These are phyloP conservation scores for Talaromyces piceae DNA, from an alignment of 2,329 filamentous ascomycete species.

Conservation along the genomic window DNA sequence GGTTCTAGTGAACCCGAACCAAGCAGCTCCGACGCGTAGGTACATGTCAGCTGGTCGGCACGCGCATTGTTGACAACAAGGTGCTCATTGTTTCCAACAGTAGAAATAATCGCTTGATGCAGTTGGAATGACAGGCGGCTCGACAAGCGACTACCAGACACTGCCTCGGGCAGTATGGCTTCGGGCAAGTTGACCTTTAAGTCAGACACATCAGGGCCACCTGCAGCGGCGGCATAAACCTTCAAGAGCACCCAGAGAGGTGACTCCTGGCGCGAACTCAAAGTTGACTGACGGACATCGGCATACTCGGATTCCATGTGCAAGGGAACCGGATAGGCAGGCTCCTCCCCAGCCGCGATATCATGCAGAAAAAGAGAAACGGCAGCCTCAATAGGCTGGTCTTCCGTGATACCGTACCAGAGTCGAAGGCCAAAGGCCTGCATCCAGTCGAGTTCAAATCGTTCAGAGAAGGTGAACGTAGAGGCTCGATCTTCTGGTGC, in stretches of 20 bases:
- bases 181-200: constrained; percentile 51
- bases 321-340: constrained; percentile 62
- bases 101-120: constrained; percentile 54
- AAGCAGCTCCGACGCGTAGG: constrained; percentile 47
- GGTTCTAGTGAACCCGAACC: constrained; percentile 60
- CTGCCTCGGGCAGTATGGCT: constrained; percentile 67
- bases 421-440: constrained; percentile 85
- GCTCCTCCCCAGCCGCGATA: constrained; percentile 61
- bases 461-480: constrained; percentile 73
- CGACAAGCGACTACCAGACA: constrained; percentile 66
- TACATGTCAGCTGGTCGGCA: constrained; percentile 58
- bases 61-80: constrained; percentile 51
- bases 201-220: constrained; percentile 22
- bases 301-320: constrained; percentile 56
- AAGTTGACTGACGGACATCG: constrained; percentile 54
- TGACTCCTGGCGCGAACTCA: constrained; percentile 55
- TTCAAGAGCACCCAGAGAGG: constrained; percentile 81
- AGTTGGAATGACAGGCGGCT: constrained; percentile 80
- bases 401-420: constrained; percentile 70
- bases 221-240: constrained; percentile 54
- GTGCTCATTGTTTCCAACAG: constrained; percentile 40
- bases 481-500: constrained; percentile 72
- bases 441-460: constrained; percentile 85
- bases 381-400: constrained; percentile 64
- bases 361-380: constrained; percentile 68